Percentiles rank a stretch among this genome's conserved stretches.
Evolutionary conservation across 305 asterid genomes (phyloP).

Genomic region (Withania somnifera): DNA sequence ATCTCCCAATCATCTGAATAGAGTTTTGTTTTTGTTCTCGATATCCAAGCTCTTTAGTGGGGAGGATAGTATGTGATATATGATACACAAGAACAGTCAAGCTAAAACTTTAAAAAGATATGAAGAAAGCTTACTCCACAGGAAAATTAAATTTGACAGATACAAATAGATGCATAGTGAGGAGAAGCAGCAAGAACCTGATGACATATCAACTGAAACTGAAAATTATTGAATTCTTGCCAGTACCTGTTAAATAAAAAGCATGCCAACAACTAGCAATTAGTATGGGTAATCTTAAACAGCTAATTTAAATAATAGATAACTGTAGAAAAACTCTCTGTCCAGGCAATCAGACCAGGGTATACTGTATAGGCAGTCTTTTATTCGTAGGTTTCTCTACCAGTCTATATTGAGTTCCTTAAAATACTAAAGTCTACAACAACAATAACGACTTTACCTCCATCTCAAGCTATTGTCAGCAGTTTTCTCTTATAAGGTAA

Average conservation of each 20-base stretch:
- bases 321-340: neutral
- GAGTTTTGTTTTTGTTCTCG: neutral
- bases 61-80: neutral
- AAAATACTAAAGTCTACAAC: neutral
- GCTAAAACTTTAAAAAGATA: neutral
- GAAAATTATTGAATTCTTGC: conserved; percentile 88
- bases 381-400: neutral
- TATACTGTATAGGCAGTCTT: neutral
- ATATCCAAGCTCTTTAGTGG: neutral
- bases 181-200: conserved; percentile 47
- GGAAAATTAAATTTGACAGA: neutral
- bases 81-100: neutral
- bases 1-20: neutral
- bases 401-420: neutral
- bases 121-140: neutral
- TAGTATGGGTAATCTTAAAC: neutral
- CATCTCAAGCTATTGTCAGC: neutral
- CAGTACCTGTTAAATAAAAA: conserved; percentile 56
- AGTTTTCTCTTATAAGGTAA: neutral
- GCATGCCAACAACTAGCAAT: neutral
- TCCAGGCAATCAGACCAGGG: neutral
- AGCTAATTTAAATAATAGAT: neutral
- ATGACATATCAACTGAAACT: conserved; percentile 78
- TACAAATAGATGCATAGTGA: neutral
- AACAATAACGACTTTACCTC: neutral